Evolutionary conservation across 176 grass and related monocot genomes (phyloP), one percentile per base, ranked within the genome.

Genomic region (Luzula sylvatica): DNA sequence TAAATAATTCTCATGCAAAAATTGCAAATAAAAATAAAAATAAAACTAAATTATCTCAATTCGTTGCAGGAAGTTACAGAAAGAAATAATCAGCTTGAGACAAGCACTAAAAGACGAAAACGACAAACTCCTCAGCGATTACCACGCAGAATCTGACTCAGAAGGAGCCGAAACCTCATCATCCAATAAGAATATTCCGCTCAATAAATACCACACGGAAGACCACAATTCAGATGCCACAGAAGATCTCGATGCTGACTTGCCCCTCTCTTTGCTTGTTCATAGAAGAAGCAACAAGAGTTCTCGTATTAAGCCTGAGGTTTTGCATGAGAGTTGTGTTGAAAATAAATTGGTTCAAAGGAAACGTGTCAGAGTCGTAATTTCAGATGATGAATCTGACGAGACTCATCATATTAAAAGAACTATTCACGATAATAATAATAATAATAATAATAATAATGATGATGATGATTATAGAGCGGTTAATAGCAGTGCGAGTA

Each of bases 301-400:
- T 72, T 66, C 43, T 56, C 40, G 15, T 57, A 46, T 22, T 19
- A 81, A 48, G 56, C 67, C 20, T 47, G 35, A 35, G 30, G 61
- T 50, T 70, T 76, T 61, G 58, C 68, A 21, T 62, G 79, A 52
- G 68, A 67, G 52, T 28, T 50, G 15, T 54, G 42, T 39, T 64
- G 66, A 78, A 68, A 74, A 79, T 35, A 43, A 52, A 23, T 69
- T 50, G 38, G 51, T 69, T 74, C 66, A 77, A 65, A 74, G 77
- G 66, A 96, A 86, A 65, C 84, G 84, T 76, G 50, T 60, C 35
- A 83, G 85, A 25, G 68, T 96, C 42, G 61, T 96, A 61, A 51
- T 96, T 55, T 89, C 90, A 47, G 90, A 96, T 73, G 90, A 96
- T 67, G 89, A 96, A 79, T 56, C 64, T 68, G 81, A 89, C 61